Base-by-base conservation (phyloP, 1,284 basidiomycete genomes). In the Pterula multifida region DNA sequence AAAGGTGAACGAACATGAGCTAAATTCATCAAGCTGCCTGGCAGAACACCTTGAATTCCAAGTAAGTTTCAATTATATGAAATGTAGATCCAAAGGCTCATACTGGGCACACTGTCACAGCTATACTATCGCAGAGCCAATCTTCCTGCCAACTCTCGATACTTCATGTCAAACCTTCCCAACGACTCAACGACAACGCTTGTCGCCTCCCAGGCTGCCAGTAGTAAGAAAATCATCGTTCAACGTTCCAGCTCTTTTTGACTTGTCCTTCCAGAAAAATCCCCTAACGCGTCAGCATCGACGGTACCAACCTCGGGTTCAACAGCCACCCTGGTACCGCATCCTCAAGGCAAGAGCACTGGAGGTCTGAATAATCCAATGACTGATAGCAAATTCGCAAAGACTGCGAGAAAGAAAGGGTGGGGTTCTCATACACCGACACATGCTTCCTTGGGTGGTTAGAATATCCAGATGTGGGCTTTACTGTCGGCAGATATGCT, bases 381-480 rank as follows among this genome's bases (percentile, higher is more conserved):
- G 17, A 11, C 39, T 28, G 49, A 55, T 45, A 57, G 56, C 13
- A 49, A 53, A 15, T 65, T 60, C 53, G 52, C 60, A 3, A 50
- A 59, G 48, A 45, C 50, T 35, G 56, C 61, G 2, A 47, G 52
- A 47, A 58, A 55, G 50, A 54, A 59, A 24, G 61, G 62, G 2
- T 62, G 62, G 63, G 55, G 54, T 3, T 48, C 59, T 3, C 52
- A 58, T 3, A 62, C 60, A 6, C 56, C 62, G 4, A 55, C 58
- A 12, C 54, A 52, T 25, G 56, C 62, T 3, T 55, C 53, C 13
- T 52, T 58, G 9, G 39, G 39, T 42, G 39, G 39, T 9, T 22
- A n/a, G n/a, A n/a, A n/a, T n/a, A n/a, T n/a, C n/a, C n/a, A n/a
- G n/a, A n/a, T n/a, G n/a, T n/a, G n/a, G n/a, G n/a, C n/a, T n/a